Evolutionary conservation across 2,329 filamentous ascomycete species (phyloP).

Genomic region (Exophiala xenobiotica): DNA sequence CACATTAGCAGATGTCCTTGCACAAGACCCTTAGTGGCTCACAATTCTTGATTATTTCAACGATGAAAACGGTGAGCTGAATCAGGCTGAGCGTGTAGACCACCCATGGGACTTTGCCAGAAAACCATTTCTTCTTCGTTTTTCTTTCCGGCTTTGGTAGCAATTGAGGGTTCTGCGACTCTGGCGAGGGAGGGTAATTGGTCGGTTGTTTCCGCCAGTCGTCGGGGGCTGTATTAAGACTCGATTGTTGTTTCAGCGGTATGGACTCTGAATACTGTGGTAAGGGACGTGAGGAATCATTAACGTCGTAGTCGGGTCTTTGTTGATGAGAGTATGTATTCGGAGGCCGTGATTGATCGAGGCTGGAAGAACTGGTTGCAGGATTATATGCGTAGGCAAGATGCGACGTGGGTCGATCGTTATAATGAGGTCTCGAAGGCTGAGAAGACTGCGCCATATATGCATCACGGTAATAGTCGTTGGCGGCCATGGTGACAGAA

Average conservation of each 20-base stretch:
- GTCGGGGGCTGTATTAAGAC: constrained; percentile 18
- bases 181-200: constrained; percentile 52
- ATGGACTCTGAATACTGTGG: constrained; percentile 22
- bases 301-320: constrained; percentile 12
- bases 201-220: constrained; percentile 38
- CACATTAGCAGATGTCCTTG: too few relatives aligned
- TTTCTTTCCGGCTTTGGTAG: constrained; percentile 25
- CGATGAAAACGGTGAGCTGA: constrained; percentile 84
- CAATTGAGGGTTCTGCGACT: constrained; percentile 46
- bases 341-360: constrained; percentile 30
- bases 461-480: constrained; percentile 63
- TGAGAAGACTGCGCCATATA: constrained; percentile 16
- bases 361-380: constrained; percentile 26
- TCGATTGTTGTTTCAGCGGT: constrained; percentile 23
- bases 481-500: constrained; percentile 55
- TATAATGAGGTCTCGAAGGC: constrained; percentile 8
- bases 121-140: constrained; percentile 54
- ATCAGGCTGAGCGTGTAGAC: constrained; percentile 75
- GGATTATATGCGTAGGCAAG: constrained; percentile 17
- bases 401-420: constrained; percentile 14
- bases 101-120: constrained; percentile 68
- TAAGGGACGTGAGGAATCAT: constrained; percentile 11
- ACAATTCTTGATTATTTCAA: constrained; percentile 82
- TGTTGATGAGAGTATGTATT: constrained; percentile 10
- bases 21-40: constrained; percentile 39